Evolutionary conservation across 495 filamentous ascomycete species (phyloP).

Genomic region (Apiosordaria backusii): DNA sequence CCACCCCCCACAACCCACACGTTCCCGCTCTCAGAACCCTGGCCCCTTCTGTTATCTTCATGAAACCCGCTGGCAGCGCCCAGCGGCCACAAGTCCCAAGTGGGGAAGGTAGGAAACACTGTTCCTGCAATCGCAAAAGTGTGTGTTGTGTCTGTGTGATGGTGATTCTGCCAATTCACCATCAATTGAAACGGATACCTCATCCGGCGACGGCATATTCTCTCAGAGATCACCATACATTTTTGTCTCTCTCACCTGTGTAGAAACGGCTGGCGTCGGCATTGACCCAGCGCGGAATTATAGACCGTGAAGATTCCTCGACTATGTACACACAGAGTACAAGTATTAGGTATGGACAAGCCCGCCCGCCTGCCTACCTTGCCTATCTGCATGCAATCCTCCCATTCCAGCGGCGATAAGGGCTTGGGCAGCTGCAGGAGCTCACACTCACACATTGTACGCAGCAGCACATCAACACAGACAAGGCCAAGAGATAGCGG

Average conservation of each 20-base stretch:
- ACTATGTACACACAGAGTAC: no score
- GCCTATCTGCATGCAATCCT: no score
- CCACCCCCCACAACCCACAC: neutral
- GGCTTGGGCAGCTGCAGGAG: neutral
- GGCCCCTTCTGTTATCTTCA: neutral
- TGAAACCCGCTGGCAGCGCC: neutral
- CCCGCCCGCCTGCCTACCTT: no score
- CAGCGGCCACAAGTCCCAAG: neutral
- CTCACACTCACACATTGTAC: neutral
- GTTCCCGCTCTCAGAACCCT: neutral
- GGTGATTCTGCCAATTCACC: neutral
- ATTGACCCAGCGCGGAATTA: neutral
- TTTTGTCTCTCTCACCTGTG: neutral
- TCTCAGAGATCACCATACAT: no score
- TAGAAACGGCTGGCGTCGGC: neutral
- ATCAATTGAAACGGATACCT: neutral
- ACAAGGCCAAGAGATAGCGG: neutral
- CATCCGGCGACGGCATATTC: neutral
- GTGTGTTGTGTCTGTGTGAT: neutral
- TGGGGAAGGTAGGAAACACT: constrained; percentile 3
- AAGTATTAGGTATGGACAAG: no score
- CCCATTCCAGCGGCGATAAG: neutral
- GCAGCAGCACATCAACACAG: neutral
- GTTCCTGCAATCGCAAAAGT: no score
- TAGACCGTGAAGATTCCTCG: neutral